A percentile compares a stretch with the other conserved stretches of the same genome.
Conservation (phyloP, 2,329 filamentous ascomycete species). For the Fusarium fracticaudum region DNA sequence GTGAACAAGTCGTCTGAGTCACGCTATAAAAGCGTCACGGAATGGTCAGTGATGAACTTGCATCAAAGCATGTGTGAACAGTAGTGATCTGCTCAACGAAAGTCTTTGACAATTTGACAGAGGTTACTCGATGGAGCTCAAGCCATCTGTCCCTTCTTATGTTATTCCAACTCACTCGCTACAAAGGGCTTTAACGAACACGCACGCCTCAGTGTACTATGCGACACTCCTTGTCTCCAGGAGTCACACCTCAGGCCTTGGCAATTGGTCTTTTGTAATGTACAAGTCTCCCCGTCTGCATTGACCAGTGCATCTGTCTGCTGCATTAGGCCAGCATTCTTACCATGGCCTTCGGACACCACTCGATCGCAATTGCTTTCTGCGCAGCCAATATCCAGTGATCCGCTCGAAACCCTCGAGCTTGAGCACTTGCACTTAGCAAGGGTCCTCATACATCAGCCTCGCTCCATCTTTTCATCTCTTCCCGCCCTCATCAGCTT, state of each 20-base stretch:
- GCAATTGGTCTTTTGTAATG: not conserved
- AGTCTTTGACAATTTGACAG: not conserved
- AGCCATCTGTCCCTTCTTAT: rapidly evolving
- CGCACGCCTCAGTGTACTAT: too few relatives aligned
- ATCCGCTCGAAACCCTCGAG: too few relatives aligned
- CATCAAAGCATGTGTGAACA: not conserved
- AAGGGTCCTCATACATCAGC: not conserved
- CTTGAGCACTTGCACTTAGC: not conserved
- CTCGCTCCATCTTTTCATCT: not conserved
- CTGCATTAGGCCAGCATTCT: not conserved
- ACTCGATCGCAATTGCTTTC: not conserved
- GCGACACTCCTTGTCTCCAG: not conserved
- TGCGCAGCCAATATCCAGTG: rapidly evolving
- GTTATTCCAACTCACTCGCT: not conserved
- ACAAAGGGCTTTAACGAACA: not conserved
- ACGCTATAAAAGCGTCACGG: not conserved
- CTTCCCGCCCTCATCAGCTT: not conserved
- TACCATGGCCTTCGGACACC: rapidly evolving
- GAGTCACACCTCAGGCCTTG: not conserved
- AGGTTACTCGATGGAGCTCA: not conserved
- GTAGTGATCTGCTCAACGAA: not conserved
- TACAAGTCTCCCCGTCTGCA: not conserved
- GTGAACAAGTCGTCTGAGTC: not conserved
- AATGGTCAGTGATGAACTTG: rapidly evolving
- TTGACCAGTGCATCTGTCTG: not conserved